These are phyloP conservation scores for Vitis riparia DNA, from an alignment of 164 flowering plant genomes.

Conservation along the genomic window DNA sequence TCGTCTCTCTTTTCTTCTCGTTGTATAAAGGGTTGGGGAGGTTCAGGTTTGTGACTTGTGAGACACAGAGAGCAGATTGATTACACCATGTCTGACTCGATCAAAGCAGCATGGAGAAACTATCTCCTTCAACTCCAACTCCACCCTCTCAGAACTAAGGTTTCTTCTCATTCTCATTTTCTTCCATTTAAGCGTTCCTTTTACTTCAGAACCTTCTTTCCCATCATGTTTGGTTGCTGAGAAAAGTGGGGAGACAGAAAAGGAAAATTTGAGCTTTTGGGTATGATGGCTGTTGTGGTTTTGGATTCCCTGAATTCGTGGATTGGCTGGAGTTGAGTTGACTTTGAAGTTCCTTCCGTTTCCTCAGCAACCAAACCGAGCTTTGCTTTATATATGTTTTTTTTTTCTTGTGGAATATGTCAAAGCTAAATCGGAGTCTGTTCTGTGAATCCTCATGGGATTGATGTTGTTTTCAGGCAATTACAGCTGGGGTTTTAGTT, in stretches of 20 bases:
- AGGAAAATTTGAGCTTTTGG: too few relatives aligned
- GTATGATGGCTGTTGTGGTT: too few relatives aligned
- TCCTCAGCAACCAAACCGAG: too few relatives aligned
- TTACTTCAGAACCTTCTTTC: neutral
- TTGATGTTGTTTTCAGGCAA: slow-evolving; percentile 43
- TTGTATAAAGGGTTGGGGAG: too few relatives aligned
- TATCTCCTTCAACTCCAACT: slow-evolving; percentile 61
- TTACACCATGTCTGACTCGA: slow-evolving; percentile 55
- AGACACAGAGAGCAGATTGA: slow-evolving; percentile 9
- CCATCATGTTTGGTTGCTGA: neutral
- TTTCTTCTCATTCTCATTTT: slow-evolving; percentile 8
- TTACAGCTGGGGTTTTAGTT: slow-evolving; percentile 69
- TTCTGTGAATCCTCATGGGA: neutral
- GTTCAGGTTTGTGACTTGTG: too few relatives aligned
- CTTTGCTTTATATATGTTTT: too few relatives aligned
- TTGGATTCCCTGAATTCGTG: too few relatives aligned
- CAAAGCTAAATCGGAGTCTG: too few relatives aligned
- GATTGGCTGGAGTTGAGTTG: too few relatives aligned
- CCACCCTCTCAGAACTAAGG: slow-evolving; percentile 84
- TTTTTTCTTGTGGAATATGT: neutral
- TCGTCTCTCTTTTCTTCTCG: too few relatives aligned
- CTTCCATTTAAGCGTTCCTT: too few relatives aligned
- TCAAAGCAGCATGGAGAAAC: slow-evolving; percentile 53
- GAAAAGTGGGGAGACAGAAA: neutral
- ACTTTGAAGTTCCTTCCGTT: too few relatives aligned